Percentiles rank a stretch among this genome's conserved stretches.
Evolutionary conservation across 352 stramenopile genomes (phyloP).

Genomic region (Peronospora belbahrii): DNA sequence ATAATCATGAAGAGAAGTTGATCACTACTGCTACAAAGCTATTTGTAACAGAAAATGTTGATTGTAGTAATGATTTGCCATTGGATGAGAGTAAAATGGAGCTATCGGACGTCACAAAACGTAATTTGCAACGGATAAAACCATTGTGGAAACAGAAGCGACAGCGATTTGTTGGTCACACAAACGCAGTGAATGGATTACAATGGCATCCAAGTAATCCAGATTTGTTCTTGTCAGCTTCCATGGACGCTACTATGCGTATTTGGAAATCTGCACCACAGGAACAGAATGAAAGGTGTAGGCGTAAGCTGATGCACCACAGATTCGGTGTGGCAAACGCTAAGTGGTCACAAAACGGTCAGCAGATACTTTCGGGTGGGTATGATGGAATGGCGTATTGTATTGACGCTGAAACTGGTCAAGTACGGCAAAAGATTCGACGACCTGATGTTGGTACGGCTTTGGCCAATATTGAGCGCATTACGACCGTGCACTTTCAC

Average conservation of each 20-base stretch:
- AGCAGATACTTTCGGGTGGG: slow-evolving; percentile 31
- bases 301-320: slow-evolving; percentile 21
- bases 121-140: background rate
- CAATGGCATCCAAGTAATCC: slow-evolving; percentile 36
- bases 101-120: too few species aligned
- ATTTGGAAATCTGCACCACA: slow-evolving; percentile 29
- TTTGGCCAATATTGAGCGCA: slow-evolving; percentile 10
- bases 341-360: slow-evolving; percentile 48
- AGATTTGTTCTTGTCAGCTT: slow-evolving; percentile 44
- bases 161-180: slow-evolving; percentile 24
- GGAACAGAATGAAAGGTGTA: background rate
- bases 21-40: background rate
- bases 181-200: slow-evolving; percentile 26
- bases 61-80: background rate
- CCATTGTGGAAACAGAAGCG: slow-evolving; percentile 5
- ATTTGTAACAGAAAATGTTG: background rate
- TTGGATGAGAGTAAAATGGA: slow-evolving; percentile 1
- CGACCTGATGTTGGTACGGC: background rate
- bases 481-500: slow-evolving; percentile 30
- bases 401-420: slow-evolving; percentile 30
- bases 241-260: slow-evolving; percentile 45
- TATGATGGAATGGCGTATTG: slow-evolving; percentile 33
- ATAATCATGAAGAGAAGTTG: background rate
- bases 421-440: slow-evolving; percentile 5
- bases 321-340: slow-evolving; percentile 38